phyloP scores from a whole-genome alignment of 2,329 filamentous ascomycete genomes.

The Clonostachys chloroleuca region DNA sequence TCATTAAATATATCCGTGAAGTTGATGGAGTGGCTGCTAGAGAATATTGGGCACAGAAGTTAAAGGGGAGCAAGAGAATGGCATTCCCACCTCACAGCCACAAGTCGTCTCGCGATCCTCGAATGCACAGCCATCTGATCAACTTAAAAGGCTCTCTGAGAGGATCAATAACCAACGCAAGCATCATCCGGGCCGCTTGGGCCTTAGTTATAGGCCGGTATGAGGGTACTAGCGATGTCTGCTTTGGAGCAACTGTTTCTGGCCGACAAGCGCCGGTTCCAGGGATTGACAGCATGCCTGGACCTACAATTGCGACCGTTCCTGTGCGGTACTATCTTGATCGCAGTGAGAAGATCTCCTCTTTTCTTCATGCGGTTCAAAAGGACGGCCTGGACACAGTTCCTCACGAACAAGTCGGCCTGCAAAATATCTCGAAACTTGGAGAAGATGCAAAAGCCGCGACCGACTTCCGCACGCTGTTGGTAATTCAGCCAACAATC shows the following conservation, averaged over 20 bases:
- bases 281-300: conserved; percentile 12
- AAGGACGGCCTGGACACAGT: conserved; percentile 8
- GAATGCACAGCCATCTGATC: background rate
- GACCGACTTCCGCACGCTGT: conserved; percentile 6
- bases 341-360: conserved; percentile 2
- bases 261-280: conserved; percentile 13
- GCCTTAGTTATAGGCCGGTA: conserved; percentile 11
- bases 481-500: background rate
- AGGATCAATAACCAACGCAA: conserved; percentile 7
- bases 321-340: conserved; percentile 7
- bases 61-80: background rate
- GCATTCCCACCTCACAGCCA: background rate
- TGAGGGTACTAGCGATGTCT: conserved; percentile 8
- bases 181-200: conserved; percentile 18
- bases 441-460: conserved; percentile 2
- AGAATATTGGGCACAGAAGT: background rate
- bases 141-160: background rate
- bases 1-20: conserved; percentile 3
- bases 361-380: conserved; percentile 9
- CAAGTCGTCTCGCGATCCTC: background rate
- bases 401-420: conserved; percentile 8
- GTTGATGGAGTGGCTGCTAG: background rate
- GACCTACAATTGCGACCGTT: conserved; percentile 11
- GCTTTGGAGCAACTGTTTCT: conserved; percentile 14
- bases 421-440: conserved; percentile 9